Base-by-base conservation (phyloP, 2,329 filamentous ascomycete genomes). In the Xenoacremonium recifei region DNA sequence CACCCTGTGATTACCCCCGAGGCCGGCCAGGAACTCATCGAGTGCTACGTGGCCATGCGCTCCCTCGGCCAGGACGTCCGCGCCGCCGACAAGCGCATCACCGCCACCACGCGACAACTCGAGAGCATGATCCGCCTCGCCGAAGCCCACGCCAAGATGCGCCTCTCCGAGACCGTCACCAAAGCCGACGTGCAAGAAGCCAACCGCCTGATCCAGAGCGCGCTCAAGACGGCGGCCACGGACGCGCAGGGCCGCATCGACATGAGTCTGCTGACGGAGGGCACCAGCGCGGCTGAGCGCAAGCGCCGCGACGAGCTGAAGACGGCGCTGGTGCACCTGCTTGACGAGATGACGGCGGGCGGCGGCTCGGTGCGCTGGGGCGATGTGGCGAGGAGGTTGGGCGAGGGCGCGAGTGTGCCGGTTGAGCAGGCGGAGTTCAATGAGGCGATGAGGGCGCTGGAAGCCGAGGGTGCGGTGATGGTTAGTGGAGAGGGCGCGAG, bases 111-210 rank as follows among this genome's bases (percentile, higher is more conserved):
- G 1, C 82, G 93, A 62, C 93, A 99, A 68, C 77, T 99, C 5
- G 95, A 99, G 70, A 93, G 87, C 34, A 99, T 99, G 95, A 97
- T 99, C 62, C 92, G 93, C 48, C 85, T 99, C 3, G 73, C 91
- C 2, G 93, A 99, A 72, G 93, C 91, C 1, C 95, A 99, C 67
- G 95, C 93, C 37, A 96, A 96, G 68, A 99, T 99, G 95, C 87
- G 93, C 4, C 79, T 99, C 5, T 81, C 86, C 0, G 64, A 74
- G 3, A 79, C 75, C 12, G 93, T 99, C 31, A 90, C 87, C 0
- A 80, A 78, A 20, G 78, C 79, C 36, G 95, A 99, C 59, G 95
- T 99, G 5, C 72, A 82, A 37, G 93, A 99, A 70, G 91, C 93
- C 1, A 89, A 95, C 35, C 85, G 93, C 10, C 76, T 99, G 31